These are phyloP conservation scores for Saturnispora gosingensis DNA, from an alignment of 805 yeast species.

Conservation along the genomic window DNA sequence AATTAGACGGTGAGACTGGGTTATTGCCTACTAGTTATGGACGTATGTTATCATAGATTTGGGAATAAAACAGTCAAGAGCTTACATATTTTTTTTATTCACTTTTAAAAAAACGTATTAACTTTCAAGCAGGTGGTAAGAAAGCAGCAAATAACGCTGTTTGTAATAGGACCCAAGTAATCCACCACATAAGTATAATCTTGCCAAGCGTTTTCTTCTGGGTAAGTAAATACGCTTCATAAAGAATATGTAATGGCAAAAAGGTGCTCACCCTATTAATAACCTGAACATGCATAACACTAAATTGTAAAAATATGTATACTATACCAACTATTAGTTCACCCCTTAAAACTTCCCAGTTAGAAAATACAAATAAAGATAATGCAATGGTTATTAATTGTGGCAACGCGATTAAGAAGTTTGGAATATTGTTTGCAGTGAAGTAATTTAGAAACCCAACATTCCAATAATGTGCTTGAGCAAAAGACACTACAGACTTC, in stretches of 20 bases:
- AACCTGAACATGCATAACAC: slow-evolving; percentile 79
- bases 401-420: slow-evolving; percentile 71
- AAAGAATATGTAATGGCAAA: slow-evolving; percentile 71
- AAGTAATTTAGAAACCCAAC: slow-evolving; percentile 76
- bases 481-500: slow-evolving; percentile 57
- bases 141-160: slow-evolving; percentile 65
- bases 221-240: slow-evolving; percentile 31
- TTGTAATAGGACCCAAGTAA: slow-evolving; percentile 59
- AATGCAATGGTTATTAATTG: slow-evolving; percentile 38
- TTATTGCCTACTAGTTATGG: slow-evolving; percentile 76
- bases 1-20: slow-evolving; percentile 55
- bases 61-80: not conserved
- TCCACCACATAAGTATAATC: slow-evolving; percentile 33
- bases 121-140: slow-evolving; percentile 73
- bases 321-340: slow-evolving; percentile 34
- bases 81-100: not conserved
- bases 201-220: slow-evolving; percentile 3
- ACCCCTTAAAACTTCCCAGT: slow-evolving; percentile 26
- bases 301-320: slow-evolving; percentile 41
- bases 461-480: slow-evolving; percentile 80
- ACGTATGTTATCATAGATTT: slow-evolving; percentile 15
- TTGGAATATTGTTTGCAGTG: slow-evolving; percentile 73
- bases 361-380: slow-evolving; percentile 32
- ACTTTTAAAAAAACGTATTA: not conserved
- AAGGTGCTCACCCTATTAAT: slow-evolving; percentile 72